phyloP scores from a whole-genome alignment of 495 filamentous ascomycete genomes.

The Neurospora africana region DNA sequence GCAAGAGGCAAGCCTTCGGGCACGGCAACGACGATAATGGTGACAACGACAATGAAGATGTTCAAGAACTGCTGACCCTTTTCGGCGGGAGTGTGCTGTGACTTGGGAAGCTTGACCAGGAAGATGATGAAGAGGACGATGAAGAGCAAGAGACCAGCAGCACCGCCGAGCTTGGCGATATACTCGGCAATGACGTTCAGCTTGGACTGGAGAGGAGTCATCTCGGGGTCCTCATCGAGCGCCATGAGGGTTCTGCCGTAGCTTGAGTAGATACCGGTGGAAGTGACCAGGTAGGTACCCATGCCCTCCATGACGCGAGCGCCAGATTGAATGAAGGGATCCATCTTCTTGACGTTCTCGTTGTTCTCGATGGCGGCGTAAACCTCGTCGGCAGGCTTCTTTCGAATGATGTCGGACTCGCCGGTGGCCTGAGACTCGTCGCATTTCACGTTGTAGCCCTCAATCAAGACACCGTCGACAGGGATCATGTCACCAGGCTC shows the following conservation, averaged over 20 bases:
- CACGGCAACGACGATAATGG: constrained; percentile 89
- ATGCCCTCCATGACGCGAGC: constrained; percentile 87
- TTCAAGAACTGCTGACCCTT: constrained; percentile 84
- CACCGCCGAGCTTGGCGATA: constrained; percentile 85
- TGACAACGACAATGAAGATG: constrained; percentile 92
- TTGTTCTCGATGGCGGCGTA: constrained; percentile 67
- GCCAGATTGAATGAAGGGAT: constrained; percentile 91
- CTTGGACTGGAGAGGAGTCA: constrained; percentile 90
- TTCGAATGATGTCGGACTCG: constrained; percentile 72
- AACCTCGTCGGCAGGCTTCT: constrained; percentile 65
- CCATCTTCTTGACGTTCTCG: constrained; percentile 68
- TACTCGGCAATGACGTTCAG: constrained; percentile 83
- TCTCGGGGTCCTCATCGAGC: constrained; percentile 77
- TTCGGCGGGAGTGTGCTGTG: constrained; percentile 44
- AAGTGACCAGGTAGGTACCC: constrained; percentile 76
- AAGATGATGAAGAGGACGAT: constrained; percentile 91
- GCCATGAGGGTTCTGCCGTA: constrained; percentile 94
- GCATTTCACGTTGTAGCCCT: constrained; percentile 65
- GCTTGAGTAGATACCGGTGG: constrained; percentile 75
- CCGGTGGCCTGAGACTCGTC: constrained; percentile 79
- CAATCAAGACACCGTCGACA: constrained; percentile 63
- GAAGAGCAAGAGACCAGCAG: constrained; percentile 75
- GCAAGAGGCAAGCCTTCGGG: constrained; percentile 89
- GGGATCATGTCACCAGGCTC: constrained; percentile 69
- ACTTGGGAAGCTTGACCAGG: constrained; percentile 50